Evolutionary conservation across 1,284 basidiomycete species (phyloP), one percentile per base, ranked within the genome.

Genomic region (Irpex sp.): DNA sequence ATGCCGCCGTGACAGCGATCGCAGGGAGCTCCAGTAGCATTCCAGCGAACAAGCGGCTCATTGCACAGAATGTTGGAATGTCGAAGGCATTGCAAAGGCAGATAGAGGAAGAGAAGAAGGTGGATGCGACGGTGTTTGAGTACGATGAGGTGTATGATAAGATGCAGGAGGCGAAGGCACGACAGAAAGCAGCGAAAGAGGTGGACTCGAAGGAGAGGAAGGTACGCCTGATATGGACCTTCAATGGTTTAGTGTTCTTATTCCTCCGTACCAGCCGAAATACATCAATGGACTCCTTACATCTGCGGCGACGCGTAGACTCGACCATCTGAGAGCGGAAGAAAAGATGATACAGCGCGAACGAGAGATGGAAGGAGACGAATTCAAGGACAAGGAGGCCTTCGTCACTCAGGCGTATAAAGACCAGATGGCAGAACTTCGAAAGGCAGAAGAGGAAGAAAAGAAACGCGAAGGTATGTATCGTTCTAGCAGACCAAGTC

Each of bases 351-450:
- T 98, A 70, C 93, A 97, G 75, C 85, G 87, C 57, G 97, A 99
- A 74, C 85, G 97, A 19, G 94, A 96, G 74, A 80, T 85, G 26
- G 97, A 99, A 77, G 97, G 97, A 0, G 95, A 97, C 67, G 88
- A 96, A 75, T 99, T 95, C 75, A 85, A 83, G 57, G 97, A 94
- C 78, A 99, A 97, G 79, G 97, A 99, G 66, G 85, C 89, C 21
- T 99, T 98, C 71, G 96, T 99, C 54, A 99, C 97, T 0, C 93
- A 96, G 71, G 96, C 95, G 40, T 99, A 99, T 79, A 96, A 96
- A 76, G 91, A 94, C 66, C 97, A 99, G 77, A 94, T 97, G 87
- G 96, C 87, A 57, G 93, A 97, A 76, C 88, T 98, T 2, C 82
- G 93, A 61, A 84, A 81, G 73, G 94, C 96, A 0, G 97, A 97